Base-by-base conservation (phyloP, 1,284 basidiomycete genomes). In the Heterobasidion occidentale region DNA sequence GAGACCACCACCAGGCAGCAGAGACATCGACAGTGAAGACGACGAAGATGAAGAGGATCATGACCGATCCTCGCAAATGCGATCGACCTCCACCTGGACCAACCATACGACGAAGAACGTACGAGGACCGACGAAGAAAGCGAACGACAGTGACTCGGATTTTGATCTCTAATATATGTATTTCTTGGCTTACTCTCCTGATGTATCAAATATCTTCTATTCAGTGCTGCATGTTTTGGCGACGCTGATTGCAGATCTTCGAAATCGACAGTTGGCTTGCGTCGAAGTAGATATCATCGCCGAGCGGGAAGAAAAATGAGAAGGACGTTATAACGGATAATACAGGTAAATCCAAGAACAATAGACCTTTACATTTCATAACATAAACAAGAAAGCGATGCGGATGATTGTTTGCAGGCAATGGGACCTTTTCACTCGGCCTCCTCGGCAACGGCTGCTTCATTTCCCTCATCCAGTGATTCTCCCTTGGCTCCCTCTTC, bases 91-190 rank as follows among this genome's bases (percentile, higher is more conserved):
- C 7, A 80, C 84, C 0, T 77, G 75, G n/a, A 80, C 76, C 7
- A 88, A 87, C 61, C 71, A 70, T 7, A 73, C 70, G 42, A 63
- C 70, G 36, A 87, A 81, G 73, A 89, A 86, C 59, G 71, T 88
- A 36, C 75, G 84, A 54, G 70, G 72, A 20, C 64, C 70, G 27
- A 62, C 70, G 48, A 74, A 70, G 59, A 77, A 77, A 56, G 75
- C 70, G 50, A 73, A 83, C 49, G 84, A 87, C 65, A 86, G 85
- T 36, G 86, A 88, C 64, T 86, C 84, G 60, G 86, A 89, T 64
- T 88, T 88, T 67, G 85, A 88, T 66, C 64, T 86, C 62, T 86
- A 75, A 70, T 35, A 48, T 20, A n/a, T 42, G 38, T 42, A 42
- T 42, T 42, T 8, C 38, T 42, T 11, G 11, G 38, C 38, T 42